phyloP scores from a whole-genome alignment of 345 rosid genomes.

The Schrenkiella parvula region DNA sequence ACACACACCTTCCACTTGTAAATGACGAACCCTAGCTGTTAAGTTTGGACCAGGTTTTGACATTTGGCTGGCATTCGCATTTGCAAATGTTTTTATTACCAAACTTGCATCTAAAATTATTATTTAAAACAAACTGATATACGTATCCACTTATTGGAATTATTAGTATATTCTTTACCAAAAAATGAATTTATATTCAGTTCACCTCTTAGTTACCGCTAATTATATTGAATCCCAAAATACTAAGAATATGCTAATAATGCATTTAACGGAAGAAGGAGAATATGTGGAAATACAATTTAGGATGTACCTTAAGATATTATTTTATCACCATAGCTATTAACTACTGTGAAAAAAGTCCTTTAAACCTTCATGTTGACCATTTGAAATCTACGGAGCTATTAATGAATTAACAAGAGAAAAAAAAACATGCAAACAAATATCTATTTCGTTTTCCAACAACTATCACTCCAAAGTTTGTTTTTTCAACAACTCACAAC shows the following conservation, averaged over 20 bases:
- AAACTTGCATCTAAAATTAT: background rate
- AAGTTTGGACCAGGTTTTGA: slow-evolving; percentile 15
- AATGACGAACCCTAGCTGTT: slow-evolving; percentile 12
- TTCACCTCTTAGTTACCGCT: too few species aligned
- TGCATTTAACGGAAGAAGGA: background rate
- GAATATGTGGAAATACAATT: too few species aligned
- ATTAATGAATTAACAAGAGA: background rate
- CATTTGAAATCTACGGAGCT: background rate
- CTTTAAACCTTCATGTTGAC: background rate
- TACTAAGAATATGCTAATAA: background rate
- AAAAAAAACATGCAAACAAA: background rate
- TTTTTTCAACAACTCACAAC: background rate
- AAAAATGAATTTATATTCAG: background rate
- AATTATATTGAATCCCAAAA: background rate
- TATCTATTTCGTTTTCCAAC: background rate
- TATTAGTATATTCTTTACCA: background rate
- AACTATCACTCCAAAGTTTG: background rate
- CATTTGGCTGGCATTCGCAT: slow-evolving; percentile 2
- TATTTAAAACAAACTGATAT: background rate
- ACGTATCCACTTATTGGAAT: background rate
- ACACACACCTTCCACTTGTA: slow-evolving; percentile 1
- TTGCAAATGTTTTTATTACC: slow-evolving; percentile 4
- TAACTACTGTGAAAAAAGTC: background rate
- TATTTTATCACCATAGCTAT: background rate
- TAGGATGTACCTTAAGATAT: too few species aligned